Conservation (phyloP, 2,329 filamentous ascomycete genomes). For the Sclerotinia trifoliorum region DNA sequence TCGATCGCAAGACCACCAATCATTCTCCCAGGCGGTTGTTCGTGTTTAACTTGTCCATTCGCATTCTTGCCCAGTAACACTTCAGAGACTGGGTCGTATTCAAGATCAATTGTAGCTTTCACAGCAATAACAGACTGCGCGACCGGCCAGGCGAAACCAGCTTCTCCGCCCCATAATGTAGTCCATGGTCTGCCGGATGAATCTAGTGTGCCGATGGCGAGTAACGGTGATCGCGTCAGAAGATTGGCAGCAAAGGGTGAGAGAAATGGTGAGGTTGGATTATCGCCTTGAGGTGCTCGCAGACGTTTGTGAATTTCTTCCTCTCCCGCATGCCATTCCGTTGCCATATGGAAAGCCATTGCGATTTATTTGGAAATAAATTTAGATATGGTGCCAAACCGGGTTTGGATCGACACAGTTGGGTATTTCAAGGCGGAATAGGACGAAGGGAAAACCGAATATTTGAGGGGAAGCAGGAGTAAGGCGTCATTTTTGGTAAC, state of each 20-base stretch:
- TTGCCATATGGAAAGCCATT: slow-evolving; percentile 20
- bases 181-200: slow-evolving; percentile 67
- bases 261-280: slow-evolving; percentile 66
- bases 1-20: slow-evolving; percentile 63
- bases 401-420: not conserved
- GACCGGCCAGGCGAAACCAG: slow-evolving; percentile 63
- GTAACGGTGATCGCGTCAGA: slow-evolving; percentile 60
- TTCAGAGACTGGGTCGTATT: slow-evolving; percentile 67
- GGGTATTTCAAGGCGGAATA: not conserved
- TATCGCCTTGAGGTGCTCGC: slow-evolving; percentile 54
- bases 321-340: slow-evolving; percentile 59
- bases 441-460: not conserved
- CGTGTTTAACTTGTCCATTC: slow-evolving; percentile 41
- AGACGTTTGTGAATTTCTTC: slow-evolving; percentile 61
- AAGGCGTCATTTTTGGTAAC: slow-evolving; percentile 2
- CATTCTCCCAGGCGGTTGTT: slow-evolving; percentile 46
- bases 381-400: not conserved
- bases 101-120: slow-evolving; percentile 56
- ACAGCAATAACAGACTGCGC: slow-evolving; percentile 63
- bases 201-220: slow-evolving; percentile 73
- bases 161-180: slow-evolving; percentile 70
- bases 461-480: not conserved
- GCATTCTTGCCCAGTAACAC: slow-evolving; percentile 54
- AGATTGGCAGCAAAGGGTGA: slow-evolving; percentile 59
- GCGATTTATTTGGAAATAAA: not conserved